Conservation (phyloP, 306 rosid species). For the Lotus japonicus region DNA sequence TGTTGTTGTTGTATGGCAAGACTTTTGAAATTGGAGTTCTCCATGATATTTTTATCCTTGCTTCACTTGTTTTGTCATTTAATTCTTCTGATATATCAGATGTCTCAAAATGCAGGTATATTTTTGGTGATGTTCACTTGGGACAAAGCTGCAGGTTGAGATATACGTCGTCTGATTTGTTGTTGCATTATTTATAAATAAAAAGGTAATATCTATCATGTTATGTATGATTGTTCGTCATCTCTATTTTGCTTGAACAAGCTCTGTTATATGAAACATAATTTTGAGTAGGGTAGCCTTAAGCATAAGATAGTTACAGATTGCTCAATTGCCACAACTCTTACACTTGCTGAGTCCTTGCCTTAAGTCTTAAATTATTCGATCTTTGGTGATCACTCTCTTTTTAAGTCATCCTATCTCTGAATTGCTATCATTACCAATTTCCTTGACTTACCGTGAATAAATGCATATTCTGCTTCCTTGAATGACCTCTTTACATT, state of each 20-base stretch:
- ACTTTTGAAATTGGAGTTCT: not conserved
- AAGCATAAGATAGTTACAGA: not conserved
- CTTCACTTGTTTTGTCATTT: not conserved
- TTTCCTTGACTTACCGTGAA: not conserved
- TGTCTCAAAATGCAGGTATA: slow-evolving; percentile 51
- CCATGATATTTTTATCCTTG: not conserved
- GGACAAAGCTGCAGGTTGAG: slow-evolving; percentile 98
- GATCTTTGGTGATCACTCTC: not conserved
- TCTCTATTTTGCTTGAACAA: not conserved
- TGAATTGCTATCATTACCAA: not conserved
- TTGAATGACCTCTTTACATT: not conserved
- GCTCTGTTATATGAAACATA: not conserved
- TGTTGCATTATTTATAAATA: slow-evolving; percentile 62
- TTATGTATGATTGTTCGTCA: not conserved
- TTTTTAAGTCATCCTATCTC: not conserved
- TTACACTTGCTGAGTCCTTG: not conserved
- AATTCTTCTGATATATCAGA: not conserved
- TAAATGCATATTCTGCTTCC: slow-evolving; percentile 10
- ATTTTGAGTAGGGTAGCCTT: not conserved
- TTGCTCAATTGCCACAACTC: not conserved
- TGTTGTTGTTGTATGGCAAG: no score
- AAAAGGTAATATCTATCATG: slow-evolving; percentile 38
- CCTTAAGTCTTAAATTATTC: not conserved
- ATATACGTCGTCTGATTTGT: slow-evolving; percentile 47
- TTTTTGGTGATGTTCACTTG: slow-evolving; percentile 95